Evolutionary conservation across 2,329 filamentous ascomycete species (phyloP).

Genomic region (Paecilomyces niveus): DNA sequence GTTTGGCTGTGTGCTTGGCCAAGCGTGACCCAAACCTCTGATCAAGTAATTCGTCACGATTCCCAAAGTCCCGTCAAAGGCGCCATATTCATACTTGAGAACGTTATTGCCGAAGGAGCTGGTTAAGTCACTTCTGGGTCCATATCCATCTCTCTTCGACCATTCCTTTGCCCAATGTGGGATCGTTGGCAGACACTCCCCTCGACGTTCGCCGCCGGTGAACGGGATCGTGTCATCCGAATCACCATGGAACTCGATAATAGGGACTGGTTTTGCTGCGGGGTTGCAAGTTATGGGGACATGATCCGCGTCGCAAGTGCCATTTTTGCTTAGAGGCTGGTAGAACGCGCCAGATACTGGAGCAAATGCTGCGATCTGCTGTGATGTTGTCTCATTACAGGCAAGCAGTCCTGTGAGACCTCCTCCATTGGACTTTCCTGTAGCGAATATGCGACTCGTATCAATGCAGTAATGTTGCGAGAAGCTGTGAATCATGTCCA

Average conservation of each 20-base stretch:
- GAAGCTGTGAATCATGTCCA: constrained; percentile 33
- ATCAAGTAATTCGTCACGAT: constrained; percentile 12
- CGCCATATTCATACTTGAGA: constrained; percentile 5
- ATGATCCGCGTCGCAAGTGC: constrained; percentile 6
- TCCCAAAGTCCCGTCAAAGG: neutral
- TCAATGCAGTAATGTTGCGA: constrained; percentile 39
- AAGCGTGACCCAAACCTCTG: constrained; percentile 9
- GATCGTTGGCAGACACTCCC: constrained; percentile 13
- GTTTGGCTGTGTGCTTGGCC: constrained; percentile 14
- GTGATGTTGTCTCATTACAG: constrained; percentile 36
- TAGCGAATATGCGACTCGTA: constrained; percentile 36
- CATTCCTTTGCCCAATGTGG: constrained; percentile 13
- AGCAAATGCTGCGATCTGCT: constrained; percentile 44
- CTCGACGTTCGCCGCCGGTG: constrained; percentile 20
- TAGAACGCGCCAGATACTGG: constrained; percentile 44
- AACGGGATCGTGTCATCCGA: constrained; percentile 37
- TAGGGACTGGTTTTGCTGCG: constrained; percentile 23
- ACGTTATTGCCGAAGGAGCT: constrained; percentile 2
- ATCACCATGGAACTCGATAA: constrained; percentile 41
- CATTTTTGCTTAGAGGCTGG: constrained; percentile 9
- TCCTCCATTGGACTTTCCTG: constrained; percentile 51
- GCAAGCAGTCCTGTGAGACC: constrained; percentile 44
- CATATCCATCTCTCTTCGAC: constrained; percentile 18
- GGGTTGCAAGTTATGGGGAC: constrained; percentile 19
- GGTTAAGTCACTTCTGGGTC: constrained; percentile 3